Percentiles rank a stretch among this genome's conserved stretches.
phyloP scores from a whole-genome alignment of 257 asterid genomes.

The Lycium ferocissimum region DNA sequence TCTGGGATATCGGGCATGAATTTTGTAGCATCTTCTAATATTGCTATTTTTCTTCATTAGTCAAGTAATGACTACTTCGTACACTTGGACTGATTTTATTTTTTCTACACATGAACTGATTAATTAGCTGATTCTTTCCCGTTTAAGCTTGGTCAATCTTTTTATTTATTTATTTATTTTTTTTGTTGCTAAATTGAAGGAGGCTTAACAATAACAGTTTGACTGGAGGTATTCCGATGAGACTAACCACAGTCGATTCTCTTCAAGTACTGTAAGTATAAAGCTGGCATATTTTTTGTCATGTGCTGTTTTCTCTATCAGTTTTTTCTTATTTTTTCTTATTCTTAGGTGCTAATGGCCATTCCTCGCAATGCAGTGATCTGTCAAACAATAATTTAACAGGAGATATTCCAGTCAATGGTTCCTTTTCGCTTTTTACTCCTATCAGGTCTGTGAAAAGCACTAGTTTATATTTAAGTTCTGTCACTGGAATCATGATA shows the following conservation, averaged over 20 bases:
- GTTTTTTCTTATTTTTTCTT: constrained; percentile 32
- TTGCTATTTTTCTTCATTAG: background rate
- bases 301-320: background rate
- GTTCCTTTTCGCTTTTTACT: constrained; percentile 91
- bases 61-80: background rate
- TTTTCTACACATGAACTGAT: constrained; percentile 4
- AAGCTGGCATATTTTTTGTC: constrained; percentile 29
- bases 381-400: constrained; percentile 73
- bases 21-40: background rate
- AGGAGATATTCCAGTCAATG: constrained; percentile 78
- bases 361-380: constrained; percentile 70
- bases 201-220: constrained; percentile 94
- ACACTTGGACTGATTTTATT: too few relatives aligned
- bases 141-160: background rate
- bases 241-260: constrained; percentile 59
- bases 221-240: constrained; percentile 72
- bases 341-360: constrained; percentile 27
- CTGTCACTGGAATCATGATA: constrained; percentile 23
- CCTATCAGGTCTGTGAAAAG: constrained; percentile 77
- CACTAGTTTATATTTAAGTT: constrained; percentile 25
- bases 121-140: background rate
- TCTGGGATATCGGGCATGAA: background rate
- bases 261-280: constrained; percentile 99
- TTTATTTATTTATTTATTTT: background rate
- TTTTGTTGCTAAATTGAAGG: constrained; percentile 49